Evolutionary conservation across 1,139 yeast genomes (phyloP).

Genomic region (Sugiyamaella xylanicola): DNA sequence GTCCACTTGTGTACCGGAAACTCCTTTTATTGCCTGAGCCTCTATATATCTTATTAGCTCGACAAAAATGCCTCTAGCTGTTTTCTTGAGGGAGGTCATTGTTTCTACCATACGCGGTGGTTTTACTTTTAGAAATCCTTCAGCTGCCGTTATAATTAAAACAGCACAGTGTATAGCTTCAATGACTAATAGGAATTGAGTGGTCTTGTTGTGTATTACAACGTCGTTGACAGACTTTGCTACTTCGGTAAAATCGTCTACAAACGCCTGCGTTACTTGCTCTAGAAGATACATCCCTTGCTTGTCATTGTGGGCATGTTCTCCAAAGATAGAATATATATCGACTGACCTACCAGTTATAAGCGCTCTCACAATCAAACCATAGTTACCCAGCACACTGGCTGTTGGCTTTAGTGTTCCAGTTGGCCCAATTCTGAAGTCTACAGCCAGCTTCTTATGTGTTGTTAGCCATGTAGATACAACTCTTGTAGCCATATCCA

Average conservation of each 20-base stretch:
- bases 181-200: slow-evolving; percentile 35
- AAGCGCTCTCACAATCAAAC: slow-evolving; percentile 54
- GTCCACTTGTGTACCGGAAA: too few species aligned
- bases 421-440: slow-evolving; percentile 32
- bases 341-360: slow-evolving; percentile 39
- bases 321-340: slow-evolving; percentile 28
- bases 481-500: slow-evolving; percentile 51
- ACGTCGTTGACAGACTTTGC: slow-evolving; percentile 42
- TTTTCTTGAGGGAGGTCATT: slow-evolving; percentile 29
- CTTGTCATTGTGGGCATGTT: slow-evolving; percentile 23
- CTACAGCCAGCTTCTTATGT: slow-evolving; percentile 49
- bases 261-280: slow-evolving; percentile 42
- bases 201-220: slow-evolving; percentile 30
- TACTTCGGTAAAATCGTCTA: slow-evolving; percentile 44
- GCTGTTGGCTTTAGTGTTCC: slow-evolving; percentile 54
- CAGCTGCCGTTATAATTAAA: slow-evolving; percentile 26
- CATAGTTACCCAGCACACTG: slow-evolving; percentile 60
- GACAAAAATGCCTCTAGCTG: slow-evolving; percentile 51
- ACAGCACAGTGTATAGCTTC: slow-evolving; percentile 36
- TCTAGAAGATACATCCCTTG: slow-evolving; percentile 35
- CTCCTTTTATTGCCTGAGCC: too few species aligned
- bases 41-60: slow-evolving; percentile 60
- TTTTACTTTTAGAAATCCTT: slow-evolving; percentile 25
- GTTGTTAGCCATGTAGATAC: slow-evolving; percentile 49
- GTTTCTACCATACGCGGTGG: slow-evolving; percentile 32